Evolutionary conservation across 768 basidiomycete species (phyloP), one percentile per base, ranked within the genome.

Genomic region (Suillus fuscotomentosus): DNA sequence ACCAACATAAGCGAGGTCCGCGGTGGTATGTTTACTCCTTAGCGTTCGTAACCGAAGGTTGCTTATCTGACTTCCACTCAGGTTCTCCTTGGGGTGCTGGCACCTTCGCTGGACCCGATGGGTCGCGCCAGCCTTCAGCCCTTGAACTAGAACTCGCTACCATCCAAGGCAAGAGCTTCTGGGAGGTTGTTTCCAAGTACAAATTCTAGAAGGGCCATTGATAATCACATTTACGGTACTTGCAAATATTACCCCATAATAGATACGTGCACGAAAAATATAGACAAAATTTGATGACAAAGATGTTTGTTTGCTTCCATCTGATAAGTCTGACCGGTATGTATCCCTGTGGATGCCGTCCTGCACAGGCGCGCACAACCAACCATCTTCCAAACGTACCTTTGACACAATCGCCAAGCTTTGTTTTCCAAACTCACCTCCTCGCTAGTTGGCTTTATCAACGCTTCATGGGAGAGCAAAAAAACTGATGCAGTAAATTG

Each of bases 61-160:
- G 59, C 60, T 60, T 42, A 63, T 51, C 57, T 66, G 57, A 17
- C n/a, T 53, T 45, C 47, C 20, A 13, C 62, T 9, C 66, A 88
- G 89, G 89, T 14, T 89, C 89, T 15, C 85, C 92, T 27, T 94
- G 86, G 85, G 92, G 92, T 51, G 88, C 91, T 27, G 89, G 88
- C 31, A 88, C 88, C 17, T 82, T 83, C 66, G 81, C 87, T 39
- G 81, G 75, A 2, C 48, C 70, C 2, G 74, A 79, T 60, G 86
- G 86, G 3, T 68, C 74, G 9, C 84, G 87, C 64, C 72, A 79
- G 65, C 85, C 88, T 2, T 72, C 77, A 8, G 61, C 71, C 5
- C 79, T 84, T 38, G 88, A 90, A 70, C 74, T 82, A 42, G 78
- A 83, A 65, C 70, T 88, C 9, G 86, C 85, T 6, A 67, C 60